These are phyloP conservation scores for Exserohilum turcica DNA, from an alignment of 2,329 filamentous ascomycete species.

Conservation along the genomic window DNA sequence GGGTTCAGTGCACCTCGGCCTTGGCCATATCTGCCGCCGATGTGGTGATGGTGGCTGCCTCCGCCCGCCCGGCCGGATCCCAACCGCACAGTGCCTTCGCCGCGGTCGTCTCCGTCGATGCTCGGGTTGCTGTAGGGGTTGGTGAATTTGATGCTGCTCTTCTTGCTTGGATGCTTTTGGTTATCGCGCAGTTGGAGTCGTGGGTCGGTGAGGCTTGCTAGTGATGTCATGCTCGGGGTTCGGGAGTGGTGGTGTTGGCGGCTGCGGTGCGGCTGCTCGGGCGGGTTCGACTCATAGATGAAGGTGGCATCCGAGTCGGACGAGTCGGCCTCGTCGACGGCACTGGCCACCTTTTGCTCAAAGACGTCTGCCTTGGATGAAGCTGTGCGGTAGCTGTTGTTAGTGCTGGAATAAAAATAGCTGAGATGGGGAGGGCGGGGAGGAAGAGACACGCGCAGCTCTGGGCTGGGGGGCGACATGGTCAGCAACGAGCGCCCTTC, in stretches of 20 bases:
- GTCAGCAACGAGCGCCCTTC: constrained; percentile 33
- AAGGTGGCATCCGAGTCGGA: constrained; percentile 98
- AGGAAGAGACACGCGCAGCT: constrained; percentile 30
- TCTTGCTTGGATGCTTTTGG: constrained; percentile 68
- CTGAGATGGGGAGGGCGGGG: constrained; percentile 33
- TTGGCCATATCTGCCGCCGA: constrained; percentile 78
- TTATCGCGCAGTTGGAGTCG: constrained; percentile 63
- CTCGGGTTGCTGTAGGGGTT: constrained; percentile 70
- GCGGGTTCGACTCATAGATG: constrained; percentile 96
- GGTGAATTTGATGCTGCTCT: constrained; percentile 96
- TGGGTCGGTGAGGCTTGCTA: constrained; percentile 69
- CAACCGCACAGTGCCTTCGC: constrained; percentile 46
- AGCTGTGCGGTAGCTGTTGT: constrained; percentile 58
- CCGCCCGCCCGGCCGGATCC: constrained; percentile 55
- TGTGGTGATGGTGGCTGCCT: constrained; percentile 79
- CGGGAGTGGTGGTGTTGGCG: constrained; percentile 80
- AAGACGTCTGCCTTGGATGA: constrained; percentile 98
- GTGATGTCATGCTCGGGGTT: constrained; percentile 90
- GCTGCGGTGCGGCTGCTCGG: constrained; percentile 66
- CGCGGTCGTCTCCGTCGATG: constrained; percentile 53
- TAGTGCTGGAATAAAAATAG: constrained; percentile 47
- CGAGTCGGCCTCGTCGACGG: constrained; percentile 93
- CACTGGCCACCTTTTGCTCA: constrained; percentile 93
- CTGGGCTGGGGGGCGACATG: constrained; percentile 35
- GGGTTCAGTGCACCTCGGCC: constrained; percentile 71